Evolutionary conservation across 352 stramenopile species (phyloP).

Genomic region (Phytophthora tubulina): DNA sequence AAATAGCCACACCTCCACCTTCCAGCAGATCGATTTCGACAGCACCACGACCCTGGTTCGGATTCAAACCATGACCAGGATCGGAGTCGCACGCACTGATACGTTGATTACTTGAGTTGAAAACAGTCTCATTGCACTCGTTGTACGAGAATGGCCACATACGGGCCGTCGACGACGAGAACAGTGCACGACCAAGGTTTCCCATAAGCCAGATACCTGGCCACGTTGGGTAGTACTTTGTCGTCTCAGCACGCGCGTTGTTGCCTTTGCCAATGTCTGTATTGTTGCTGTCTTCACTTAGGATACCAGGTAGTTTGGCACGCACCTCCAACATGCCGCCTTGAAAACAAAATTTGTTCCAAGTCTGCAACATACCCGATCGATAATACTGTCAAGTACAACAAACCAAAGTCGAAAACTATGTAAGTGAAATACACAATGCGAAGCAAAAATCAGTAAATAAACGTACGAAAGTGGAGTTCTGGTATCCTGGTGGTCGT

Average conservation of each 20-base stretch:
- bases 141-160: constrained; percentile 97
- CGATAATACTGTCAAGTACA: constrained; percentile 61
- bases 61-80: constrained; percentile 93
- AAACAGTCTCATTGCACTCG: constrained; percentile 89
- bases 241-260: constrained; percentile 51
- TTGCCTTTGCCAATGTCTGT: constrained; percentile 79
- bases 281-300: constrained; percentile 69
- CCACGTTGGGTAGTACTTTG: constrained; percentile 85
- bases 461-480: constrained; percentile 52
- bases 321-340: constrained; percentile 93
- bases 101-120: constrained; percentile 75
- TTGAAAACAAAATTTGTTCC: constrained; percentile 96
- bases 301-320: constrained; percentile 89
- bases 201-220: constrained; percentile 96
- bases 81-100: constrained; percentile 92
- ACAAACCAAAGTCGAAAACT: constrained; percentile 11
- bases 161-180: constrained; percentile 92
- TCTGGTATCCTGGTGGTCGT: constrained; percentile 61
- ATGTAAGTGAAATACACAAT: neutral
- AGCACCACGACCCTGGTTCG: constrained; percentile 88
- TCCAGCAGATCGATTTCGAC: constrained; percentile 97
- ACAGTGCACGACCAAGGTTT: constrained; percentile 95
- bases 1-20: constrained; percentile 73
- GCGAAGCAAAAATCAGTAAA: neutral
- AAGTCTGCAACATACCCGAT: constrained; percentile 91